Percentiles rank a stretch among this genome's conserved stretches.
Evolutionary conservation across 441 rosid species (phyloP).

Genomic region (California macrophylla): DNA sequence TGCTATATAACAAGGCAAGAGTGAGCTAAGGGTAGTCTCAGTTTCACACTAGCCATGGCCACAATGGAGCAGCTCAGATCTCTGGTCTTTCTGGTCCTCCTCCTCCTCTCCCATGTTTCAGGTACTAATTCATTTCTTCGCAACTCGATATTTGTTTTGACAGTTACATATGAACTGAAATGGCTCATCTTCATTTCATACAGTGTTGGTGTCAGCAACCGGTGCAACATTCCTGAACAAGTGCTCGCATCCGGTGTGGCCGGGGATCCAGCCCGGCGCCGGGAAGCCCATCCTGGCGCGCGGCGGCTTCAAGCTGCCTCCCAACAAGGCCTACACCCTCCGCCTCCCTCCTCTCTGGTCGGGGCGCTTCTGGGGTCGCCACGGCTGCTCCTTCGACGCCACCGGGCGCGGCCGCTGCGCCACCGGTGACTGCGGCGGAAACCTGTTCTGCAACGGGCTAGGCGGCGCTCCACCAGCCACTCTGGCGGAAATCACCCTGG

Average conservation of each 20-base stretch:
- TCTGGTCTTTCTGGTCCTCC: too few species aligned
- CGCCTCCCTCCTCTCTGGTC: constrained; percentile 77
- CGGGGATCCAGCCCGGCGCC: constrained; percentile 80
- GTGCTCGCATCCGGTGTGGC: constrained; percentile 81
- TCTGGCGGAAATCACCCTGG: constrained; percentile 74
- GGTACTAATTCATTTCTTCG: too few species aligned
- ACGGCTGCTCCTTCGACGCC: constrained; percentile 65
- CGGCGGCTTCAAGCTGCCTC: constrained; percentile 70
- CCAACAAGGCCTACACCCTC: constrained; percentile 48
- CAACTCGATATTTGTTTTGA: too few species aligned
- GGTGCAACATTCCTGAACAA: constrained; percentile 31
- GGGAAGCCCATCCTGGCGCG: constrained; percentile 65
- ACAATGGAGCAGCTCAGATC: too few species aligned
- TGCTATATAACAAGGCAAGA: too few species aligned
- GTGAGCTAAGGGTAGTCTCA: too few species aligned
- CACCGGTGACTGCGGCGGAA: constrained; percentile 83
- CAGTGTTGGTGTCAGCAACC: too few species aligned
- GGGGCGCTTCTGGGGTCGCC: constrained; percentile 94
- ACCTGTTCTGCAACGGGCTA: constrained; percentile 62
- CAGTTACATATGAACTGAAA: too few species aligned
- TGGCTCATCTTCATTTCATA: too few species aligned
- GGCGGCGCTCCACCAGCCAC: constrained; percentile 92
- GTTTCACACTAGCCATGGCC: too few species aligned
- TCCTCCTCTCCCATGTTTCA: too few species aligned
- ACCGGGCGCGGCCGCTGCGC: constrained; percentile 68